phyloP scores from a whole-genome alignment of 2,329 filamentous ascomycete genomes.

The Ophiosphaerella herpotricha region DNA sequence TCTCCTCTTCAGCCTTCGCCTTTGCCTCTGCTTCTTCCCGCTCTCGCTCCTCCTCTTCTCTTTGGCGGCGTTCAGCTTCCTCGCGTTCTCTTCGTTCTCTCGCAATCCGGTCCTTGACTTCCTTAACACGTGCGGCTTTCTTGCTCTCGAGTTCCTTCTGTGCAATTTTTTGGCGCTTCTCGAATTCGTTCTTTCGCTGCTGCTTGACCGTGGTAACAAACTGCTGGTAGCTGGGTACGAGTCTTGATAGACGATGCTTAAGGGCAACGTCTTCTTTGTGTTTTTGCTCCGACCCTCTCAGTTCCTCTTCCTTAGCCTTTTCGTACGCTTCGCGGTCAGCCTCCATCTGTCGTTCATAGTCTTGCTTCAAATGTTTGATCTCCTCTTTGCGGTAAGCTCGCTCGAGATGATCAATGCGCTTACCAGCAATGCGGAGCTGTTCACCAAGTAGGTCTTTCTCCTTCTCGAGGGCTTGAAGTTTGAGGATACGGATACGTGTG shows the following conservation, averaged over 20 bases:
- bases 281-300: conserved; percentile 81
- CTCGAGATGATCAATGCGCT: conserved; percentile 96
- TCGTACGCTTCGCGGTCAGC: conserved; percentile 81
- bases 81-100: conserved; percentile 84
- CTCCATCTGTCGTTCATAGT: conserved; percentile 83
- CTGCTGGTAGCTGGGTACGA: conserved; percentile 81
- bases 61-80: conserved; percentile 76
- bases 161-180: conserved; percentile 87
- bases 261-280: conserved; percentile 91
- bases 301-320: conserved; percentile 73
- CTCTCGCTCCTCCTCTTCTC: conserved; percentile 84
- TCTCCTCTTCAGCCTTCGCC: conserved; percentile 77
- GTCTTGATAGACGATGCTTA: conserved; percentile 85
- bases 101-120: conserved; percentile 80
- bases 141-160: conserved; percentile 93
- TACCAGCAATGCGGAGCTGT: conserved; percentile 86
- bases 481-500: conserved; percentile 82
- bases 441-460: conserved; percentile 97
- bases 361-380: conserved; percentile 82
- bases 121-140: conserved; percentile 84
- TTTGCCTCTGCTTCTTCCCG: conserved; percentile 85
- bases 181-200: conserved; percentile 91
- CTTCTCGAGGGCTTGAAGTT: conserved; percentile 92
- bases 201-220: conserved; percentile 84
- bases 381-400: conserved; percentile 96